Conservation (phyloP, 495 filamentous ascomycete genomes). For the Hypoxylon fragiforme region DNA sequence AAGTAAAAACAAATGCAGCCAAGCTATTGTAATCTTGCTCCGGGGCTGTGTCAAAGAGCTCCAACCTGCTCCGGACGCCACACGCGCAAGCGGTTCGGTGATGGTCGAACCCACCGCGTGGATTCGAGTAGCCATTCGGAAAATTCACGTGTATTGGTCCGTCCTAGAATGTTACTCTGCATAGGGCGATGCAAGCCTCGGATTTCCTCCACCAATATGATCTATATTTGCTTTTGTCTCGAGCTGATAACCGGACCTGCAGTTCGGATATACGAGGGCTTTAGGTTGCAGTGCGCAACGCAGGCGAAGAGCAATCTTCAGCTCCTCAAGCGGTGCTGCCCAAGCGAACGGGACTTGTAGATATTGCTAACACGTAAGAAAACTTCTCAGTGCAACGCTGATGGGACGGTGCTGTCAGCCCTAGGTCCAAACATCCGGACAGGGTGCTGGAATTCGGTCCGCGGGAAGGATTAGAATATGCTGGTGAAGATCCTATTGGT, state of each 20-base stretch:
- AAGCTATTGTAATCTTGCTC: background rate
- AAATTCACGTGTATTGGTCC: slow-evolving; percentile 2
- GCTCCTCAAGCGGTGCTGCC: background rate
- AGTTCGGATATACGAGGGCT: background rate
- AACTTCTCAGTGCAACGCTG: background rate
- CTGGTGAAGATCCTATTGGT: background rate
- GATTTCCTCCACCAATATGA: background rate
- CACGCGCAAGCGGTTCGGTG: background rate
- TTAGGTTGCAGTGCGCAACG: background rate
- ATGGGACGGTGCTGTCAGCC: slow-evolving; percentile 11
- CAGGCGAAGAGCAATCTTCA: background rate
- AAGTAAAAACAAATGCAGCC: background rate
- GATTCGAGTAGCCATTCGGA: slow-evolving; percentile 11
- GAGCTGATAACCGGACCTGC: slow-evolving; percentile 6
- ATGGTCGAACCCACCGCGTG: background rate
- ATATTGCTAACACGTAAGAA: background rate
- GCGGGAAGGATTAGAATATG: slow-evolving; percentile 9
- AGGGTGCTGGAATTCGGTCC: slow-evolving; percentile 1
- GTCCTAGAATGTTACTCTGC: background rate
- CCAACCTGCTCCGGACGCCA: background rate
- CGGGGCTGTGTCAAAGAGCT: background rate
- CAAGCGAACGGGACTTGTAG: background rate
- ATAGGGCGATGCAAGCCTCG: background rate
- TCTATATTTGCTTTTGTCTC: background rate
- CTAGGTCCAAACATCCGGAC: slow-evolving; percentile 7